Base-by-base conservation (phyloP, 2,329 filamentous ascomycete genomes). In the Tolypocladium inflatum region DNA sequence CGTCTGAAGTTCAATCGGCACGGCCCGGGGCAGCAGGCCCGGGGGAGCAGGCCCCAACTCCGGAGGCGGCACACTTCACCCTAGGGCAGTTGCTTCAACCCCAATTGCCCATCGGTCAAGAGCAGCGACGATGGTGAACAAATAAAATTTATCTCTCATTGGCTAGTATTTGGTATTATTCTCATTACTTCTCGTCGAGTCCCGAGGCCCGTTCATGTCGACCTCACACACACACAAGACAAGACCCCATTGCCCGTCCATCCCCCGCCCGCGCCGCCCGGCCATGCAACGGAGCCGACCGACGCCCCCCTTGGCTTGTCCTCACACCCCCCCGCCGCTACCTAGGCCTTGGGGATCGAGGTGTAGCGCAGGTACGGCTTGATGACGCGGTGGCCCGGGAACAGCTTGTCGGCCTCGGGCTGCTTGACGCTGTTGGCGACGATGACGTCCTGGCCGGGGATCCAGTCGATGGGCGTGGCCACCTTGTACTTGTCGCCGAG, bases 401-500 rank as follows among this genome's bases (percentile, higher is more conserved):
- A 96, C 70, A 96, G 86, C 76, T 88, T 85, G 82, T 87, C 87
- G 70, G 91, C 92, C 77, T 94, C 87, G 73, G 90, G 89, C 62
- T 90, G 91, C 72, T 84, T 88, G 71, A 96, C 85, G 61, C 80
- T 80, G 53, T 91, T 90, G 70, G 91, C 90, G 62, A 97, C 89
- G 70, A 97, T 96, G 65, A 96, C 92, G 72, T 97, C 91, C 68
- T 96, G 88, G 57, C 91, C 91, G 51, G 85, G 86, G 43, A 87
- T 79, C 91, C 91, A 96, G 80, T 96, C 89, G 75, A 96, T 92
- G 55, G 91, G 91, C 58, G 90, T 94, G 64, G 88, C 91, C 70
- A 96, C 78, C 67, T 88, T 88, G 82, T 93, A 86, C 83, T 90
- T 91, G 78, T 96, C 92, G 60, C 88, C 90, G 50, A 85, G 86